Percentiles rank a stretch among this genome's conserved stretches.
Evolutionary conservation across 148 eudicot genomes (phyloP).

Genomic region (Salicornia ramosissima): DNA sequence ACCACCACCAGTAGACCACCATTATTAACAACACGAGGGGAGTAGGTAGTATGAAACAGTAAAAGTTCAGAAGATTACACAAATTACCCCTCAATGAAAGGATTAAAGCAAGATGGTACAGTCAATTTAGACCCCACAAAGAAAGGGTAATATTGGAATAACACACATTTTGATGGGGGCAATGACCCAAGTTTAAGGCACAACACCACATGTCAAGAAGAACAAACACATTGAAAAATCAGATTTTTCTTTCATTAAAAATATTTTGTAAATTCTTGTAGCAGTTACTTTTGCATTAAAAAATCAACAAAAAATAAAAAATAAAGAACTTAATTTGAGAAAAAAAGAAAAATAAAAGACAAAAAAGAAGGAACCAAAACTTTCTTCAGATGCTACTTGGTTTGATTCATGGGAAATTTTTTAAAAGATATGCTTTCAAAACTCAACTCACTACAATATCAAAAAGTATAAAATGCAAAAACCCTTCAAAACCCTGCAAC

Average conservation of each 20-base stretch:
- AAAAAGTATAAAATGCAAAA: neutral
- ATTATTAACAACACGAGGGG: conserved; percentile 37
- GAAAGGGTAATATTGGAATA: conserved; percentile 22
- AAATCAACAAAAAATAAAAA: neutral
- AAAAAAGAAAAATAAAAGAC: neutral
- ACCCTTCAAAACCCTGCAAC: neutral
- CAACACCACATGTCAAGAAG: conserved; percentile 19
- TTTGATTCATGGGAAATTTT: neutral
- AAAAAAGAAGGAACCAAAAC: neutral
- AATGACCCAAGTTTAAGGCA: conserved; percentile 27
- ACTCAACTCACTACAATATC: neutral
- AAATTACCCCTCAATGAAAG: conserved; percentile 11
- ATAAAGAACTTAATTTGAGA: too few species aligned
- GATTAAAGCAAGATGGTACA: neutral
- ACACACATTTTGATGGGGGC: neutral
- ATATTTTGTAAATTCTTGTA: neutral
- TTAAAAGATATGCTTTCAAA: neutral
- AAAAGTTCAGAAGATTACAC: conserved; percentile 3
- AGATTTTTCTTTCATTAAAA: neutral
- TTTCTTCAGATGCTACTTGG: neutral
- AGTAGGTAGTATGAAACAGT: conserved; percentile 22
- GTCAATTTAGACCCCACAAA: conserved; percentile 17
- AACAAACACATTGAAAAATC: conserved; percentile 12
- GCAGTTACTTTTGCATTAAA: neutral
- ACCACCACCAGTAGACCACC: too few species aligned